These are phyloP conservation scores for Podospora pseudopauciseta DNA, from an alignment of 495 filamentous ascomycete species.

Conservation along the genomic window DNA sequence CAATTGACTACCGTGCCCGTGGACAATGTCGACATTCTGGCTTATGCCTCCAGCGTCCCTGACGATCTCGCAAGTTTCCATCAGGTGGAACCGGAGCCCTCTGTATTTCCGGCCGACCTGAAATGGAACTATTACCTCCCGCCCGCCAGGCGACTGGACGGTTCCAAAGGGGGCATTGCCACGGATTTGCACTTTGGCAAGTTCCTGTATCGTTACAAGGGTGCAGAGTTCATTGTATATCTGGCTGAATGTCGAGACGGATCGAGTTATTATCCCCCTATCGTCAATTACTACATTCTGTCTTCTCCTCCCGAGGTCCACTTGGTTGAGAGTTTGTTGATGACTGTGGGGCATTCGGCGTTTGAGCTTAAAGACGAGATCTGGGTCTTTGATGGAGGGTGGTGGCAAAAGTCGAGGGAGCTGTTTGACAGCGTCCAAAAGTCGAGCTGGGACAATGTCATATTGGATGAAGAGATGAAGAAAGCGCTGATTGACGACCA, in stretches of 20 bases:
- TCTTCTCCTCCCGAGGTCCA: conserved; percentile 27
- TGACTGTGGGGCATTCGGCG: conserved; percentile 47
- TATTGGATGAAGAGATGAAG: conserved; percentile 62
- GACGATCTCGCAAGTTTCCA: conserved; percentile 41
- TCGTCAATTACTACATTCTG: conserved; percentile 50
- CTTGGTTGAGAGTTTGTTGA: conserved; percentile 50
- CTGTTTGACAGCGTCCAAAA: conserved; percentile 56
- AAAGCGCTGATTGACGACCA: conserved; percentile 56
- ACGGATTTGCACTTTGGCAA: conserved; percentile 49
- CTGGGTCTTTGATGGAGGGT: conserved; percentile 59
- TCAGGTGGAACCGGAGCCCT: conserved; percentile 34
- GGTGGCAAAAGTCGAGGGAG: conserved; percentile 57
- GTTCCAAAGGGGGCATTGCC: conserved; percentile 41
- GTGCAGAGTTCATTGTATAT: conserved; percentile 51
- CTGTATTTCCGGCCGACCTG: conserved; percentile 34
- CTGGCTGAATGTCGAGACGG: conserved; percentile 50
- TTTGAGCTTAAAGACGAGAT: conserved; percentile 57
- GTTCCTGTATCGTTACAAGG: conserved; percentile 50
- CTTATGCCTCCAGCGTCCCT: conserved; percentile 41
- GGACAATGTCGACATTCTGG: conserved; percentile 41
- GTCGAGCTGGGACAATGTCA: conserved; percentile 60
- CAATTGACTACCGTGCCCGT: conserved; percentile 43
- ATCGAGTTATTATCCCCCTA: conserved; percentile 23
- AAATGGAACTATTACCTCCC: conserved; percentile 46
- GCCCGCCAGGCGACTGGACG: conserved; percentile 49